Evolutionary conservation across 2,329 filamentous ascomycete genomes (phyloP), one percentile per base, ranked within the genome.

Genomic region (Calonectria honghensis): DNA sequence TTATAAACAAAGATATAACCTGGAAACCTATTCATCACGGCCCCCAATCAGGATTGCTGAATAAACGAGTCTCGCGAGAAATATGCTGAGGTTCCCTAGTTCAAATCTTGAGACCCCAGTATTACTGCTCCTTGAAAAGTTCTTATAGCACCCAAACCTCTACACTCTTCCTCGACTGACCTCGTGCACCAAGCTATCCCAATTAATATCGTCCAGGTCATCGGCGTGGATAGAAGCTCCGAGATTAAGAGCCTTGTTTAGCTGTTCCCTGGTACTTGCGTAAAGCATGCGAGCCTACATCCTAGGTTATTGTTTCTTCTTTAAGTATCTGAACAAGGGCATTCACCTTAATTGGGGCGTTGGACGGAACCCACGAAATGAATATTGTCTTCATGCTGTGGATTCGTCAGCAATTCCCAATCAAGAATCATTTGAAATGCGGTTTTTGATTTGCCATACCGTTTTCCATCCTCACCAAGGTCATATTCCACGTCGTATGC

Each of bases 181-280:
- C 10, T 50, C 29, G 20, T 74, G 68, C 11, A 79, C 32, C 24
- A 79, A n/a, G 14, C 59, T 64, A 1, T 48, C 66, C 74, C 73
- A 77, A 7, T 77, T 73, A n/a, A 79, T 61, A 0, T 78, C 77
- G 3, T 75, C 76, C 1, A 59, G 59, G 20, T 57, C 51, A 32
- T 73, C 78, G 4, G 77, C 78, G 27, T 79, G 77, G 3, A 78
- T 75, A 10, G 75, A 79, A 11, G 65, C 31, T 0, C 76, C 69
- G 9, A 79, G 50, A 3, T 78, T 78, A 4, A 79, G 37, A 18
- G 76, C 71, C 5, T 45, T 78, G 24, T 78, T 79, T n/a, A 79
- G 13, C n/a, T 77, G 57, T n/a, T 79, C 77, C 68, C 75, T 75
- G 1, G 77, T 79, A 20, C 72, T 79, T 14, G 78, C 77, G n/a